A percentile compares a stretch with the other conserved stretches of the same genome.
Evolutionary conservation across 768 basidiomycete species (phyloP).

Genomic region (Tephrocybe rancida): DNA sequence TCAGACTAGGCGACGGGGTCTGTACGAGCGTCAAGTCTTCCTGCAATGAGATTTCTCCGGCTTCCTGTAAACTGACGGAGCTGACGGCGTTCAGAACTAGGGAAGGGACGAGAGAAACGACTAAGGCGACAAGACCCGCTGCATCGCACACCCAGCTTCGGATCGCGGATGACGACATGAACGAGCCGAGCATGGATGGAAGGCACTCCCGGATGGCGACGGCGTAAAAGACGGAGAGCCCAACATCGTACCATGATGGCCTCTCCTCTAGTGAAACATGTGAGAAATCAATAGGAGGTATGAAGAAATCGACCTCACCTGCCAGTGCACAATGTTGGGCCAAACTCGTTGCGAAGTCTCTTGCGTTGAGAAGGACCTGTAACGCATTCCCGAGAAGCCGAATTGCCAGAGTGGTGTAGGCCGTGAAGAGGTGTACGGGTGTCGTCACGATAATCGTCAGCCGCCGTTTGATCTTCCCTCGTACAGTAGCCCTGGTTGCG

Average conservation of each 20-base stretch:
- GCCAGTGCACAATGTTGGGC: not conserved
- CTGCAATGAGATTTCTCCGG: not conserved
- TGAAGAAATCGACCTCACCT: not conserved
- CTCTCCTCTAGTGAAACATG: not conserved
- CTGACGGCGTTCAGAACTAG: slow-evolving; percentile 2
- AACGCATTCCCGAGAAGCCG: not conserved
- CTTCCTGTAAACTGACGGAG: not conserved
- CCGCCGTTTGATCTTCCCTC: not conserved
- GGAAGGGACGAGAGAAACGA: slow-evolving; percentile 2
- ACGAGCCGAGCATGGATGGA: not conserved
- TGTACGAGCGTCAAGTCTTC: slow-evolving; percentile 9
- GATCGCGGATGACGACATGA: not conserved
- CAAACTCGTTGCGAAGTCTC: not conserved
- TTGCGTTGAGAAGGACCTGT: not conserved
- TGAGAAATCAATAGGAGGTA: not conserved
- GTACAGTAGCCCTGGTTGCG: not conserved
- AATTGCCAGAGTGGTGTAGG: not conserved
- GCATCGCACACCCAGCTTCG: slow-evolving; percentile 4
- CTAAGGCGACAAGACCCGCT: slow-evolving; percentile 7
- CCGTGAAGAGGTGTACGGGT: not conserved
- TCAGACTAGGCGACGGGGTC: slow-evolving; percentile 3
- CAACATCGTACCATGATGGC: slow-evolving; percentile 2
- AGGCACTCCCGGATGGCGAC: slow-evolving; percentile 1
- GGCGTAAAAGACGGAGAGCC: slow-evolving; percentile 1
- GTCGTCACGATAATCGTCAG: not conserved